Conservation (phyloP, 371 early-diverging fungal genomes). For the Fennellomyces sp. region DNA sequence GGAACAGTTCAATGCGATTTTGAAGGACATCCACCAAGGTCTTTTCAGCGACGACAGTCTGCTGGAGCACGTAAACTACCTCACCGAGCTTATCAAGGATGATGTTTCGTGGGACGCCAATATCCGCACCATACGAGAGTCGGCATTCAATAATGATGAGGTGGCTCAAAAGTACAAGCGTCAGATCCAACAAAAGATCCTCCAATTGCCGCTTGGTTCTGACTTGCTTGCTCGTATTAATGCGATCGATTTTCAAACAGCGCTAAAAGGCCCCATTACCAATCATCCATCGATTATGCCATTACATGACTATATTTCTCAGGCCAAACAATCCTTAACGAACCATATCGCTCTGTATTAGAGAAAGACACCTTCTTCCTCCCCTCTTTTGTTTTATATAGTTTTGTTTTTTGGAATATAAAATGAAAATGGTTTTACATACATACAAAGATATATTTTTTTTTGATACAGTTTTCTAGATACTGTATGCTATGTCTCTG, state of each 20-base stretch:
- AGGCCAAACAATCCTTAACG: constrained; percentile 12
- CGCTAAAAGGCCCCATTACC: constrained; percentile 23
- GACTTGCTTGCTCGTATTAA: constrained; percentile 30
- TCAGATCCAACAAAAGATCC: constrained; percentile 25
- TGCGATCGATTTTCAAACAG: constrained; percentile 23
- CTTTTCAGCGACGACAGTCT: constrained; percentile 11
- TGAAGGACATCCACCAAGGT: constrained; percentile 13
- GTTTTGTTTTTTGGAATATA: not conserved
- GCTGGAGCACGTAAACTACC: constrained; percentile 4
- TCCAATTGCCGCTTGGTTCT: constrained; percentile 32
- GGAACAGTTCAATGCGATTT: constrained; percentile 13
- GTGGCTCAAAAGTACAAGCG: constrained; percentile 9
- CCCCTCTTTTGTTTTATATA: not conserved
- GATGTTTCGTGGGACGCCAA: constrained; percentile 31
- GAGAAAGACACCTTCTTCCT: not conserved
- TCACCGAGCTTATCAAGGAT: constrained; percentile 20
- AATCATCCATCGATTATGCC: constrained; percentile 30
- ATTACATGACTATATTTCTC: constrained; percentile 22
- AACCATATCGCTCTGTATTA: not conserved
- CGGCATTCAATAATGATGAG: not conserved
- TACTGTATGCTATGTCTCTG: not conserved
- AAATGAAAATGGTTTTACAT: no score
- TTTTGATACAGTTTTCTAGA: not conserved
- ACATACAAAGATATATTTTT: no score
- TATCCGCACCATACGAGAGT: constrained; percentile 1